Percentiles rank a stretch among this genome's conserved stretches.
These are phyloP conservation scores for Teunomyces panamensis DNA, from an alignment of 805 yeast genomes.

Conservation along the genomic window DNA sequence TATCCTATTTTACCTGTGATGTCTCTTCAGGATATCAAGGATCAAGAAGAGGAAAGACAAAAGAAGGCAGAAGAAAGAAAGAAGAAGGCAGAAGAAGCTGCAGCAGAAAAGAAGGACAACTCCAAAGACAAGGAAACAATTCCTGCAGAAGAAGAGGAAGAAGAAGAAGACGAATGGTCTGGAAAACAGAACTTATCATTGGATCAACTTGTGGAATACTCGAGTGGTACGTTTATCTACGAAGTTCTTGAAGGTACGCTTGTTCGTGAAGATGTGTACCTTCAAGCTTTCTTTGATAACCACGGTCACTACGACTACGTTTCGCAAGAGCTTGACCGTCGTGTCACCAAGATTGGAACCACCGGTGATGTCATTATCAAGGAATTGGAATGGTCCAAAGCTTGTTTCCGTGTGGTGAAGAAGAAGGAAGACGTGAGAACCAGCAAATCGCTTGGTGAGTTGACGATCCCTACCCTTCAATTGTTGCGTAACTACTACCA, in stretches of 20 bases:
- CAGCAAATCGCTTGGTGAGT: slow-evolving; percentile 58
- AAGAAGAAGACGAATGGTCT: slow-evolving; percentile 19
- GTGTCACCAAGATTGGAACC: slow-evolving; percentile 27
- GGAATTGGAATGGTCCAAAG: slow-evolving; percentile 72
- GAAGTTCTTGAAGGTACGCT: slow-evolving; percentile 60
- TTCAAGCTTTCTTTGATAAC: slow-evolving; percentile 78
- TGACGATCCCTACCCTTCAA: slow-evolving; percentile 62
- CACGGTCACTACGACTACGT: slow-evolving; percentile 62
- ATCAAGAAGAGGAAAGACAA: slow-evolving; percentile 37
- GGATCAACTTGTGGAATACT: slow-evolving; percentile 53
- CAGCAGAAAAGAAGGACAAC: slow-evolving; percentile 20
- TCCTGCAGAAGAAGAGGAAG: slow-evolving; percentile 31
- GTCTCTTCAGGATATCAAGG: slow-evolving; percentile 68
- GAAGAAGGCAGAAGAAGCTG: slow-evolving; percentile 28
- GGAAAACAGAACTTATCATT: slow-evolving; percentile 50
- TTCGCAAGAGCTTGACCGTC: slow-evolving; percentile 52
- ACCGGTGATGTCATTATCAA: slow-evolving; percentile 75
- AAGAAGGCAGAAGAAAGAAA: slow-evolving; percentile 27
- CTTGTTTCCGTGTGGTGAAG: slow-evolving; percentile 59
- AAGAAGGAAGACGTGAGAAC: slow-evolving; percentile 52
- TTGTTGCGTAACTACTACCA: slow-evolving; percentile 64
- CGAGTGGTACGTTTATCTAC: slow-evolving; percentile 74
- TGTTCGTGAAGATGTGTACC: slow-evolving; percentile 53
- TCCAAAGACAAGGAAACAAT: slow-evolving; percentile 18
- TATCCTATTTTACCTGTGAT: slow-evolving; percentile 81